A percentile compares a stretch with the other conserved stretches of the same genome.
Conservation (phyloP, 768 basidiomycete species). For the Tylopilus sp. region DNA sequence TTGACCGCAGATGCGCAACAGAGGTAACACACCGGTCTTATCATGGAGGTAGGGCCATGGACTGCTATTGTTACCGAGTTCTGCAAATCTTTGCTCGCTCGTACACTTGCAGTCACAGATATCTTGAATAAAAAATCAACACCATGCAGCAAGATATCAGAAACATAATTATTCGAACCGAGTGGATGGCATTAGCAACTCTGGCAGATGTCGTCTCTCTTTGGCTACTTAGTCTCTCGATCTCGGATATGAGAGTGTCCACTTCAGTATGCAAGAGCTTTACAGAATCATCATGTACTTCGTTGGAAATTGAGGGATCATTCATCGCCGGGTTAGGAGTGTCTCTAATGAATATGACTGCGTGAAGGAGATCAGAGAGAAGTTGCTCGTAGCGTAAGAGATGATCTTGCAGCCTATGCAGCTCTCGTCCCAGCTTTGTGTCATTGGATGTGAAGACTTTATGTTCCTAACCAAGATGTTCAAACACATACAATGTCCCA, state of each 20-base stretch:
- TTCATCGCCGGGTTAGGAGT: slow-evolving; percentile 51
- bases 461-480: slow-evolving; percentile 38
- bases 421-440: slow-evolving; percentile 47
- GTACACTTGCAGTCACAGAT: slow-evolving; percentile 52
- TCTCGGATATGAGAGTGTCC: slow-evolving; percentile 44
- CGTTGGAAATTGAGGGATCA: slow-evolving; percentile 9
- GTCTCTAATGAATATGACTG: slow-evolving; percentile 45
- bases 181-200: slow-evolving; percentile 20
- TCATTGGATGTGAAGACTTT: slow-evolving; percentile 40
- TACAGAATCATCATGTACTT: slow-evolving; percentile 27
- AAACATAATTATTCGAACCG: slow-evolving; percentile 16
- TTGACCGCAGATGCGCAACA: not conserved
- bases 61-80: not conserved
- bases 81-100: slow-evolving; percentile 35
- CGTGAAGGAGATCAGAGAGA: slow-evolving; percentile 51
- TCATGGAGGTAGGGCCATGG: slow-evolving; percentile 5
- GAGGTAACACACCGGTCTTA: slow-evolving; percentile 21
- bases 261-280: slow-evolving; percentile 38
- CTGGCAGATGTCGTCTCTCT: slow-evolving; percentile 24
- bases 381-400: slow-evolving; percentile 52
- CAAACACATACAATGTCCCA: not conserved
- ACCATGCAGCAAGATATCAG: not conserved
- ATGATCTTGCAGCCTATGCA: slow-evolving; percentile 54
- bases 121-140: slow-evolving; percentile 34
- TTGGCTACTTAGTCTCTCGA: slow-evolving; percentile 39